Evolutionary conservation across 139 green algal species (phyloP), one percentile per base, ranked within the genome.

Genomic region (Coelastrella sp.): DNA sequence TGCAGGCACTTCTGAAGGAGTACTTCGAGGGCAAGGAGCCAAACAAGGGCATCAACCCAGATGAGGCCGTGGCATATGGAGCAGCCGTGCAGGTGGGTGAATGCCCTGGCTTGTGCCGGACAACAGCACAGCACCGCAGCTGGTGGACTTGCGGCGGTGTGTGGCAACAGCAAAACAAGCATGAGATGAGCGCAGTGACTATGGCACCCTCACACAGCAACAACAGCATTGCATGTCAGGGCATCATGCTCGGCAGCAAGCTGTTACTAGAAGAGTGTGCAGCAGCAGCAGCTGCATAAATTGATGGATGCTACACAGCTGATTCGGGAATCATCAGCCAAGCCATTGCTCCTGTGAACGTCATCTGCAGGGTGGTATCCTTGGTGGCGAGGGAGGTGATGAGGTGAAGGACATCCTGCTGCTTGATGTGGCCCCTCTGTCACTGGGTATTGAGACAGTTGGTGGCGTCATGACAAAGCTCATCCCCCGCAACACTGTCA

Each of bases 391-490:
- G 63, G 93, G 79, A 87, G 68, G 65, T 17, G 82, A 87, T 27
- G 91, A 94, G 83, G 89, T 95, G 22, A 95, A 94, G 84, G 97
- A 98, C 92, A 96, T 99, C 87, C 91, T 99, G 88, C 92, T 99
- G 91, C 91, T 98, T 68, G 96, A 99, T 82, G 97, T 99, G 90
- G 85, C 92, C 11, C 96, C 97, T 0, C 94, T 99, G 89, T 98
- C 96, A 25, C 92, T 99, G 89, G 97, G 97, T 91, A 97, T 99
- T 25, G 97, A 99, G 94, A 99, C 97, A 8, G 94, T 97, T 7
- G 96, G 96, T 65, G 98, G 97, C 74, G 96, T 98, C 49, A 99
- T 99, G 97, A 99, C 97, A 82, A 98, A 98, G 93, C 92, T 99
- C 56, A 99, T 99, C 93, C 92, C 94, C 27, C 94, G 98, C 88